Evolutionary conservation across 768 basidiomycete species (phyloP).

Genomic region (Suillus placidus): DNA sequence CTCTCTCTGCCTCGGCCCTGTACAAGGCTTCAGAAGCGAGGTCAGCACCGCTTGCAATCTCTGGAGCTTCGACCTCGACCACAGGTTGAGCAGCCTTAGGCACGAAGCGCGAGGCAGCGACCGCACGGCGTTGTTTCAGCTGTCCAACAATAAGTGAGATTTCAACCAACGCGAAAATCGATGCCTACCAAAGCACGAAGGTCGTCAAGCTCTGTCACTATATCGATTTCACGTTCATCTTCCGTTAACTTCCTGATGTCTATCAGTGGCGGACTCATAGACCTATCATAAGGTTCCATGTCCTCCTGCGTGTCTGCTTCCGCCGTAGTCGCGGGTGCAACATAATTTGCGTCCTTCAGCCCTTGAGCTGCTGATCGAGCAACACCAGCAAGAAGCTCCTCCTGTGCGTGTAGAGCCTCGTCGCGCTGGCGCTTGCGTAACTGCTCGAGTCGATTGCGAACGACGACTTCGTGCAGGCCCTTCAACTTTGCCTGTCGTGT

Average conservation of each 20-base stretch:
- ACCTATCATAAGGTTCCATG: slow-evolving; percentile 78
- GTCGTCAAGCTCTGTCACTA: slow-evolving; percentile 71
- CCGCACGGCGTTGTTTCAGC: slow-evolving; percentile 78
- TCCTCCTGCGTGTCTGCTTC: slow-evolving; percentile 51
- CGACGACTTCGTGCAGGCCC: slow-evolving; percentile 92
- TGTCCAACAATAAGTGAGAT: slow-evolving; percentile 14
- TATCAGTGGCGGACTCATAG: slow-evolving; percentile 83
- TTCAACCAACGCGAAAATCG: slow-evolving; percentile 9
- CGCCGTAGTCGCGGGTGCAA: slow-evolving; percentile 36
- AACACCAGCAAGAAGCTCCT: slow-evolving; percentile 84
- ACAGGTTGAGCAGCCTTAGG: slow-evolving; percentile 68
- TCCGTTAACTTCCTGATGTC: slow-evolving; percentile 69
- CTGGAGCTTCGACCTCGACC: slow-evolving; percentile 59
- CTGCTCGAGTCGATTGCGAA: slow-evolving; percentile 94
- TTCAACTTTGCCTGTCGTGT: slow-evolving; percentile 79
- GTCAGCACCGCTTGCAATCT: slow-evolving; percentile 65
- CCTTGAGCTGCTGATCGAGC: slow-evolving; percentile 57
- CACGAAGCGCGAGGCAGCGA: slow-evolving; percentile 87
- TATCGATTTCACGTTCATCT: slow-evolving; percentile 83
- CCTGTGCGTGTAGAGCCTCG: slow-evolving; percentile 91
- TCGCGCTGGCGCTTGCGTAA: slow-evolving; percentile 95
- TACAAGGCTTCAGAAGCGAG: slow-evolving; percentile 90
- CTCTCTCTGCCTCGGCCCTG: slow-evolving; percentile 87
- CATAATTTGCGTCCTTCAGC: slow-evolving; percentile 40
- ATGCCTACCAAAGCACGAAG: slow-evolving; percentile 59